phyloP scores from a whole-genome alignment of 148 eudicot species.

The Heliosperma pusillum region DNA sequence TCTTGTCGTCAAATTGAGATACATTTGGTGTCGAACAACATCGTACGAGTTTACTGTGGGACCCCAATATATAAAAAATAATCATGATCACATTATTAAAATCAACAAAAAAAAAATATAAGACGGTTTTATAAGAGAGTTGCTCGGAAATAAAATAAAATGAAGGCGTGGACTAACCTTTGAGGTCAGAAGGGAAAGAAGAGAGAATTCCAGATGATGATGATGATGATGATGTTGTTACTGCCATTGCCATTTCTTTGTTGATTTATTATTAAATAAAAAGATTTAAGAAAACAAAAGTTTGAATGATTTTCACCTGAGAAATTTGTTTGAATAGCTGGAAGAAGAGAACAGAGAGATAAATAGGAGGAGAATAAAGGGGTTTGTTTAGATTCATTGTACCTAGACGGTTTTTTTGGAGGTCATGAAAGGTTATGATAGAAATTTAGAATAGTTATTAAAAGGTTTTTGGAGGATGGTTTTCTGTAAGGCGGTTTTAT shows the following conservation, averaged over 20 bases:
- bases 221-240: constrained; percentile 31
- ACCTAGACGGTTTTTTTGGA: not conserved
- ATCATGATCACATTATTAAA: not conserved
- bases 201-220: constrained; percentile 38
- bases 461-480: no score
- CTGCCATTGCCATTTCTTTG: constrained; percentile 49
- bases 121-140: no score
- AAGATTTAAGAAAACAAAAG: not conserved
- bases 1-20: constrained; percentile 35
- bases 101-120: not conserved
- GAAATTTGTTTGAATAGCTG: not conserved
- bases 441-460: no score
- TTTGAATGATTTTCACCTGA: not conserved
- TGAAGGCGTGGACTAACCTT: constrained; percentile 43
- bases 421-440: not conserved
- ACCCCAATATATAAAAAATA: not conserved
- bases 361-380: no score
- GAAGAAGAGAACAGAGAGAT: not conserved
- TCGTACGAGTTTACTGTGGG: constrained; percentile 32
- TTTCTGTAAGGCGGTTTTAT: no score
- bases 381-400: not conserved
- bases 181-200: constrained; percentile 39
- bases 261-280: not conserved
- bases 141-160: not conserved
- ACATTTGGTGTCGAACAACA: constrained; percentile 11